Conservation (phyloP, 1,284 basidiomycete genomes). For the Schizophyllum commune region DNA sequence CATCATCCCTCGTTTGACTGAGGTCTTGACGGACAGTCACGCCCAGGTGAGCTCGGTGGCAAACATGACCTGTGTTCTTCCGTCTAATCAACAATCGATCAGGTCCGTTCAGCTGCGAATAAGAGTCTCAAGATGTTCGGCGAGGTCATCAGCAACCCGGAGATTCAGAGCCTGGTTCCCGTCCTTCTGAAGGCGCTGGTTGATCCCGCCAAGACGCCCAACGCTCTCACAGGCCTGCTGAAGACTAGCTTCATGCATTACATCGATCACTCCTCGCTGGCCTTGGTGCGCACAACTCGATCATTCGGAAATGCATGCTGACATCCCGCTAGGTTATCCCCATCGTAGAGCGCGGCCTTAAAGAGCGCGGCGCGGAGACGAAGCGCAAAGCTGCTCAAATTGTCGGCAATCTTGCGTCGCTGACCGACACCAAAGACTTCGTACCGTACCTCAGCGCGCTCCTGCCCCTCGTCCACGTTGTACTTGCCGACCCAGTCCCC, state of each 20-base stretch:
- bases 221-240: constrained; percentile 76
- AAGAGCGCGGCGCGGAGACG: constrained; percentile 87
- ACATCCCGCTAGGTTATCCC: constrained; percentile 68
- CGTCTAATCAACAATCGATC: not conserved
- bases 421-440: constrained; percentile 95
- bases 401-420: constrained; percentile 90
- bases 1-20: constrained; percentile 92
- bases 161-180: constrained; percentile 92
- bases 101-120: constrained; percentile 86
- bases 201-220: constrained; percentile 89
- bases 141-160: constrained; percentile 91
- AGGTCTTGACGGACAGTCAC: constrained; percentile 95
- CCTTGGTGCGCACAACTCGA: constrained; percentile 53
- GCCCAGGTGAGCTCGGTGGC: constrained; percentile 46
- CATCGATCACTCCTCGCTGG: constrained; percentile 97
- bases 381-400: constrained; percentile 97
- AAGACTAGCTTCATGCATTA: constrained; percentile 98
- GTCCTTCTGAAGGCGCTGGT: constrained; percentile 92
- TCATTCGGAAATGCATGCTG: constrained; percentile 5
- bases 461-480: constrained; percentile 86
- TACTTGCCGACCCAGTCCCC: constrained; percentile 92
- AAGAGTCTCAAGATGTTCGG: constrained; percentile 97
- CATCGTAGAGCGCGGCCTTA: constrained; percentile 89
- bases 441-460: constrained; percentile 90
- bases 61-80: too few relatives aligned